Evolutionary conservation across 2,329 filamentous ascomycete species (phyloP).

Genomic region (Nannizziopsis arthrosporioides): DNA sequence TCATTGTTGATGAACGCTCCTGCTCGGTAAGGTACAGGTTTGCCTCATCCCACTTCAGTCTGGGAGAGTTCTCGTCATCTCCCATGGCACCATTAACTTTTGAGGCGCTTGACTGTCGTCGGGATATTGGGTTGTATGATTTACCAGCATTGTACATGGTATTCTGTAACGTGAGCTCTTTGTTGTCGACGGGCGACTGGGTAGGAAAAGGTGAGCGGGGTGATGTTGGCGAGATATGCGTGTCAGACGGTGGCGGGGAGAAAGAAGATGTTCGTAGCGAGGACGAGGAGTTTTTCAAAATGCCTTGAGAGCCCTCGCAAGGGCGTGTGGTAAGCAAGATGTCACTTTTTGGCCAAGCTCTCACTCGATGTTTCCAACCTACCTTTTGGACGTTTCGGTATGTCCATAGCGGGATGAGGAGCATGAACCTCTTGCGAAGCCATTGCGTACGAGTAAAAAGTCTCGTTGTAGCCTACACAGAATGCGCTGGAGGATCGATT

Average conservation of each 20-base stretch:
- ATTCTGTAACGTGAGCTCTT: conserved; percentile 87
- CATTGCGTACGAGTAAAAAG: neutral
- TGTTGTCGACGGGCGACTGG: conserved; percentile 46
- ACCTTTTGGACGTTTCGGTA: conserved; percentile 34
- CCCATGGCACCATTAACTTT: conserved; percentile 38
- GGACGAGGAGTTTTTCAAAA: conserved; percentile 77
- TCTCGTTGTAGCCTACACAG: no score
- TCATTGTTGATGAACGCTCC: conserved; percentile 91
- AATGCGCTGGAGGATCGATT: no score
- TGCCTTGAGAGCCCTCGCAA: conserved; percentile 47
- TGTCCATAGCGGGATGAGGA: conserved; percentile 23
- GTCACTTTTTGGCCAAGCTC: neutral
- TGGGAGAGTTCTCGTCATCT: conserved; percentile 52
- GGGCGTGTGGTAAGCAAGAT: neutral
- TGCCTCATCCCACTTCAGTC: conserved; percentile 96
- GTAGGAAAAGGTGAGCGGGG: conserved; percentile 25
- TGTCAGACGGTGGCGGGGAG: conserved; percentile 25
- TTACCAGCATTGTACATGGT: conserved; percentile 88
- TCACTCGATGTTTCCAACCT: conserved; percentile 9
- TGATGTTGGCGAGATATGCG: conserved; percentile 22
- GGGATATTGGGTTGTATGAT: conserved; percentile 55
- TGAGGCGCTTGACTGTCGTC: conserved; percentile 53
- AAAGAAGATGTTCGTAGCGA: conserved; percentile 43
- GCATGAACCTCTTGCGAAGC: conserved; percentile 5
- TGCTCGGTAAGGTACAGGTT: conserved; percentile 96